A percentile compares a stretch with the other conserved stretches of the same genome.
Conservation (phyloP, 2,329 filamentous ascomycete species). For the Exophiala phaeomuriformis region DNA sequence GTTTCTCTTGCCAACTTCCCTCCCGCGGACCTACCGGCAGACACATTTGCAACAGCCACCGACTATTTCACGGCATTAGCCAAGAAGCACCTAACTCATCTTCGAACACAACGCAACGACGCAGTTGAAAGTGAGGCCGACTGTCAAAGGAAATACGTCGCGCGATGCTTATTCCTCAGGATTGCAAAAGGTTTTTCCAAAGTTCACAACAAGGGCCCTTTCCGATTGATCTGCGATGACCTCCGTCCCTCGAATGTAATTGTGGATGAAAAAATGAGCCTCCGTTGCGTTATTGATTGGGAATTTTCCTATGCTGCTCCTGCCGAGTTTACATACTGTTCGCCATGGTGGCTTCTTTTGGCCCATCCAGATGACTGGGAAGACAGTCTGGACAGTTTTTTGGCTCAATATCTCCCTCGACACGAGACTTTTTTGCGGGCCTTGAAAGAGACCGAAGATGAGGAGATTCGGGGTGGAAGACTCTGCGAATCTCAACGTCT, state of each 20-base stretch:
- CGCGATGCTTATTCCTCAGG: conserved; percentile 38
- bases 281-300: not conserved
- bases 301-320: not conserved
- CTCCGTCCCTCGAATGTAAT: not conserved
- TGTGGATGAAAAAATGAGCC: not conserved
- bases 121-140: conserved; percentile 35
- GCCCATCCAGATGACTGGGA: too few species aligned
- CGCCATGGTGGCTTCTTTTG: not conserved
- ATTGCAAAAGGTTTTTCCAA: conserved; percentile 25
- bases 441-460: too few species aligned
- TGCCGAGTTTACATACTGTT: not conserved
- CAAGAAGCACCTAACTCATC: conserved; percentile 26
- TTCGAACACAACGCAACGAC: conserved; percentile 40
- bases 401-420: too few species aligned
- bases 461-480: too few species aligned
- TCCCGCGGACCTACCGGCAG: not conserved
- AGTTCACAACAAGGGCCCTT: not conserved
- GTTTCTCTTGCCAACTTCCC: not conserved
- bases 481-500: too few species aligned
- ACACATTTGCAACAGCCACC: not conserved
- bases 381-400: too few species aligned
- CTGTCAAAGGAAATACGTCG: conserved; percentile 39
- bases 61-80: conserved; percentile 9
- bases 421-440: too few species aligned
- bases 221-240: not conserved